Base-by-base conservation (phyloP, 2,329 filamentous ascomycete genomes). In the Hypoxylon sp. region DNA sequence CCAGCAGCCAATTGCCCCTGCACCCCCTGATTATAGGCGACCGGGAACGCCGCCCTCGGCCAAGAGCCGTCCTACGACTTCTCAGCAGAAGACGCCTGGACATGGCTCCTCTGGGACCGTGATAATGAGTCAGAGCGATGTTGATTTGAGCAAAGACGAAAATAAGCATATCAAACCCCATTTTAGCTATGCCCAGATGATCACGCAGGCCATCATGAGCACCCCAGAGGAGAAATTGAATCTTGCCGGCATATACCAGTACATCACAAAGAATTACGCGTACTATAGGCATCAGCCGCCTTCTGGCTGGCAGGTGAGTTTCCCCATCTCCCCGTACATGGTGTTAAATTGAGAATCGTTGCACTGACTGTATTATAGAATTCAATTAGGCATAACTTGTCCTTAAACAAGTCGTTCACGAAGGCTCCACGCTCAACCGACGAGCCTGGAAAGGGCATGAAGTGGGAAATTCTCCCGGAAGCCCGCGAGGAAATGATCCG, bases 391-490 rank as follows among this genome's bases (percentile, higher is more conserved):
- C 96, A 99, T 79, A 99, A 99, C 74, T 81, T 99, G 13, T 98
- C 96, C 0, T 82, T 99, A 46, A 98, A 97, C 80, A 97, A 98
- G 78, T 90, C 92, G 0, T 99, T 99, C 76, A 91, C 94, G 74
- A 99, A 99, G 80, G 92, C 97, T 7, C 92, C 96, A 2, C 91
- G 96, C 51, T 91, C 93, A 15, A 97, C 94, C 0, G 93, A 98
- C 74, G 96, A 99, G 78, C 96, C 96, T 21, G 96, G 96, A 11
- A 99, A 99, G 79, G 96, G 96, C 29, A 98, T 98, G 94, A 98
- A 98, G 79, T 99, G 96, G 96, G 93, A 95, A 80, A 94, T 99
- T 76, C 90, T 93, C 3, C 87, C 92, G 1, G 93, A 97, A 70
- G 88, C 91, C 71, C 90, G 92, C 53, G 93, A 98, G 17, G 95